phyloP scores from a whole-genome alignment of 2,329 filamentous ascomycete species.

The Arthrobotrys megalospora region DNA sequence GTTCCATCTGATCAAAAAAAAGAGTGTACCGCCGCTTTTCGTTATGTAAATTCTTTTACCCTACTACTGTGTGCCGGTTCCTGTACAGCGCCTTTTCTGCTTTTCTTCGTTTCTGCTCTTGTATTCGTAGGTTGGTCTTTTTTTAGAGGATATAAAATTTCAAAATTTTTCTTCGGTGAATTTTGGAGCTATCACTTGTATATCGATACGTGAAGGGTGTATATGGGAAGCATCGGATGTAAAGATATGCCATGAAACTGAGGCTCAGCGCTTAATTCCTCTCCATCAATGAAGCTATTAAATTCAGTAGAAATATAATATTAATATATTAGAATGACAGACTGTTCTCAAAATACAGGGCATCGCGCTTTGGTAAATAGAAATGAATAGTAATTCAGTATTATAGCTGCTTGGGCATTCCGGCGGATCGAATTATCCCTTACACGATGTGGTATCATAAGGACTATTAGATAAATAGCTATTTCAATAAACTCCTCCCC shows the following conservation, averaged over 20 bases:
- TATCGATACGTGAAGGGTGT: no score
- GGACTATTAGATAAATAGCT: no score
- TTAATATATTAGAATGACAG: no score
- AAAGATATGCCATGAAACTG: background rate
- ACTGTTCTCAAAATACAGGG: no score
- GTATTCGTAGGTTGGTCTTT: conserved; percentile 12
- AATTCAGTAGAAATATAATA: no score
- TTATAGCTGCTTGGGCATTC: no score
- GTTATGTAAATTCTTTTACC: conserved; percentile 51
- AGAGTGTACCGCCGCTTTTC: conserved; percentile 39
- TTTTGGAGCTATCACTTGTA: no score
- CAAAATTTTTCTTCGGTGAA: background rate
- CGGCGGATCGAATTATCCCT: no score
- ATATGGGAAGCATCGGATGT: background rate
- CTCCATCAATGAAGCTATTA: background rate
- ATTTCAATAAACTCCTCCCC: no score
- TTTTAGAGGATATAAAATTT: conserved; percentile 22
- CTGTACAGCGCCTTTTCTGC: conserved; percentile 24
- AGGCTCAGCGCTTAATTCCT: background rate
- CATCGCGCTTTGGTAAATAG: no score
- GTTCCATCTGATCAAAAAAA: background rate
- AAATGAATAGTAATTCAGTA: no score
- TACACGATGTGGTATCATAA: no score
- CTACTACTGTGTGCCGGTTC: conserved; percentile 11
- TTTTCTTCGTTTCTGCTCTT: conserved; percentile 4